Evolutionary conservation across 371 early-diverging fungal genomes (phyloP).

Genomic region (Actinomucor elegans): DNA sequence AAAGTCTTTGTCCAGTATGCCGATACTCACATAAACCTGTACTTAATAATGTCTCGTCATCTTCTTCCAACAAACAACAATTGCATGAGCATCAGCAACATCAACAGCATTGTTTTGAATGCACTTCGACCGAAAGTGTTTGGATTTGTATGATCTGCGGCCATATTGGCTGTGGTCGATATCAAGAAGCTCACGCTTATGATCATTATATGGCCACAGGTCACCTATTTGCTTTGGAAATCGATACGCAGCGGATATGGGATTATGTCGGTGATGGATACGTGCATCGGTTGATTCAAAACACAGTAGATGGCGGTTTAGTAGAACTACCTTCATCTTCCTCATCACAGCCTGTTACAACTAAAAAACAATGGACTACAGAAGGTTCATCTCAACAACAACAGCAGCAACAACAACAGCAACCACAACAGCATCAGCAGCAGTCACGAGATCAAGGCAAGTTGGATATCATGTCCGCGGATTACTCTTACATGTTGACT

Average conservation of each 20-base stretch:
- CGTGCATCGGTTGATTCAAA: conserved; percentile 92
- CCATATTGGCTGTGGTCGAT: conserved; percentile 80
- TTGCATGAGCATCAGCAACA: conserved; percentile 13
- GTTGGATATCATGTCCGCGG: conserved; percentile 21
- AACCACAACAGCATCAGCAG: conserved; percentile 20
- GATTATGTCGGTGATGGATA: conserved; percentile 95
- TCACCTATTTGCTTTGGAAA: conserved; percentile 91
- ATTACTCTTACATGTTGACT: conserved; percentile 78
- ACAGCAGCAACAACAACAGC: background rate
- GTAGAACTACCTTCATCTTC: conserved; percentile 74
- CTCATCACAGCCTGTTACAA: background rate
- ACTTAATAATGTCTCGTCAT: background rate
- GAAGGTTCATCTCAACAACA: conserved; percentile 17
- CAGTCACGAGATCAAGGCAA: background rate
- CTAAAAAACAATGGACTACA: background rate
- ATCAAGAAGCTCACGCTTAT: conserved; percentile 82
- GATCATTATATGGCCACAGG: conserved; percentile 76
- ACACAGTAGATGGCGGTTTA: conserved; percentile 84
- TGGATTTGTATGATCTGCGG: conserved; percentile 98
- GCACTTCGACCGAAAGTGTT: conserved; percentile 67
- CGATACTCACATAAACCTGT: conserved; percentile 69
- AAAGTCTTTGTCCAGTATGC: conserved; percentile 89
- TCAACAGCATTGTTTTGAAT: conserved; percentile 66
- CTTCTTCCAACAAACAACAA: background rate
- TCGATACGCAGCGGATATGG: conserved; percentile 96